A percentile compares a stretch with the other conserved stretches of the same genome.
Evolutionary conservation across 306 rosid species (phyloP).

Genomic region (Quercus rubra): DNA sequence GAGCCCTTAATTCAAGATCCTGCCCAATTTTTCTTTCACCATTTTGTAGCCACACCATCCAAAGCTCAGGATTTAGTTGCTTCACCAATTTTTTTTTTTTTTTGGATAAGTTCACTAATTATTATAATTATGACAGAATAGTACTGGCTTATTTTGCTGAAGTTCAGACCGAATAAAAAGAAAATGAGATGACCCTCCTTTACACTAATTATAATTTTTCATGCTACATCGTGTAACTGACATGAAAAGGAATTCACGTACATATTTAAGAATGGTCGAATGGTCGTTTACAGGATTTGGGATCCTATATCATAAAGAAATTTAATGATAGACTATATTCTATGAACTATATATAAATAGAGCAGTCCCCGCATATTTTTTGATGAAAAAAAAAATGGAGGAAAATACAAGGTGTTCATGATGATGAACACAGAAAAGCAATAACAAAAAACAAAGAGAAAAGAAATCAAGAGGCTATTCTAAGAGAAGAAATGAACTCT

Average conservation of each 20-base stretch:
- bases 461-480: too few species aligned
- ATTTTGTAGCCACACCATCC: slow-evolving; percentile 4
- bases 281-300: background rate
- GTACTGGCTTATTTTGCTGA: background rate
- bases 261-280: background rate
- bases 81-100: background rate
- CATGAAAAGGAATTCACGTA: background rate
- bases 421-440: too few species aligned
- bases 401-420: too few species aligned
- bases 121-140: slow-evolving; percentile 5
- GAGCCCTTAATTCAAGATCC: background rate
- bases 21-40: slow-evolving; percentile 19
- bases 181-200: slow-evolving; percentile 8
- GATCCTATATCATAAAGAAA: background rate
- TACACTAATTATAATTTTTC: background rate
- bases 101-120: too few species aligned
- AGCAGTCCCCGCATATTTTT: background rate
- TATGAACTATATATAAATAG: background rate
- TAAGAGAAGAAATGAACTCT: too few species aligned
- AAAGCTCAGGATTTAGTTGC: slow-evolving; percentile 7
- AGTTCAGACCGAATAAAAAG: slow-evolving; percentile 16
- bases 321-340: background rate
- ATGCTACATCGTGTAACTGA: background rate
- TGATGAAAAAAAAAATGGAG: too few species aligned
- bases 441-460: too few species aligned